Conservation (phyloP, 202 grass and related monocot genomes). For the Setaria italica region DNA sequence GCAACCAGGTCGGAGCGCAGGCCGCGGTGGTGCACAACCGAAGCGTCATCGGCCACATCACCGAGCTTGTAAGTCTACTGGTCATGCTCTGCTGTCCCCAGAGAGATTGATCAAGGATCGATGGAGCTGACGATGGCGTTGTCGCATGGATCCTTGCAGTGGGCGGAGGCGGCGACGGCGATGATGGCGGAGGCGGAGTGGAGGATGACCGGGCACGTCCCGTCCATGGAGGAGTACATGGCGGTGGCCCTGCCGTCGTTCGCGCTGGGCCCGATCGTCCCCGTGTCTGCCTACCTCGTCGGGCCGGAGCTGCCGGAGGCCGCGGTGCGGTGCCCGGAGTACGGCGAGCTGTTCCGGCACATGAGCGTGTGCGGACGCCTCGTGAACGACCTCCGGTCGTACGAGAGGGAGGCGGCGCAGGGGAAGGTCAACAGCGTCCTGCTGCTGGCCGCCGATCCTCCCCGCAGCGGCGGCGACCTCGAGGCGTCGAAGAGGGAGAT, state of each 20-base stretch:
- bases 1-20: background rate
- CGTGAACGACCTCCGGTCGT: conserved; percentile 53
- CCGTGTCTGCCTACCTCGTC: conserved; percentile 23
- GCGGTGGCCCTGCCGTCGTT: background rate
- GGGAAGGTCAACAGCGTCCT: too few relatives aligned
- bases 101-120: too few relatives aligned
- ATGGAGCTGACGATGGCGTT: too few relatives aligned
- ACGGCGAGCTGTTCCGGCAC: conserved; percentile 42
- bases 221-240: background rate
- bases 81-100: too few relatives aligned
- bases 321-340: too few relatives aligned
- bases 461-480: too few relatives aligned
- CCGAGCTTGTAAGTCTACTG: background rate
- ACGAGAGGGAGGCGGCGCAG: conserved; percentile 39
- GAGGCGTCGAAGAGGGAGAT: background rate
- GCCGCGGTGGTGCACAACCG: background rate
- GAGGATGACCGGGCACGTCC: background rate
- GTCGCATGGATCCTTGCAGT: background rate
- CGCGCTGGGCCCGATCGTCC: background rate
- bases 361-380: conserved; percentile 61
- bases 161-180: background rate
- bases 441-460: too few relatives aligned
- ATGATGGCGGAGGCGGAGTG: background rate
- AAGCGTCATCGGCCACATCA: background rate
- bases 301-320: too few relatives aligned